Base-by-base conservation (phyloP, 495 filamentous ascomycete genomes). In the Penicillium turbatum region DNA sequence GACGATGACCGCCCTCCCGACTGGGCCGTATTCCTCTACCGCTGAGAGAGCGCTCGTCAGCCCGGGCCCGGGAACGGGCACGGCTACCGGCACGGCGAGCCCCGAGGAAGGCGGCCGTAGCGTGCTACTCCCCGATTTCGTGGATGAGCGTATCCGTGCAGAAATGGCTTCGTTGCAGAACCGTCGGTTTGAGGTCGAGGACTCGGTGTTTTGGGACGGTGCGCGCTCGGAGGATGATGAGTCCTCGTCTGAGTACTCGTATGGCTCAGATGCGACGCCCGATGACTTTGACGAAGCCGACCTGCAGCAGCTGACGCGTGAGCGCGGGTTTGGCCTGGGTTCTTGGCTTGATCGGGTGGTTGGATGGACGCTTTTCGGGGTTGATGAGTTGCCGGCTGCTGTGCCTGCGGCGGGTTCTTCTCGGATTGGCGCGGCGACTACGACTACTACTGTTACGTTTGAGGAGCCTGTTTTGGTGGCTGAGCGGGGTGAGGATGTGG, bases 291-390 rank as follows among this genome's bases (percentile, higher is more conserved):
- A 76, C 44, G 75, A 78, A 39, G 65, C 62, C 12, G 73, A 77
- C 59, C 32, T 77, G 31, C 72, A 72, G 54, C 68, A 60, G n/a
- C 54, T 77, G 1, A 76, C 72, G 6, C 70, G 77, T 48, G 75
- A 82, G 53, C 78, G 78, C n/a, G 81, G 80, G 38, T 84, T 83
- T 48, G 85, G 86, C 5, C 68, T 91, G n/a, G 86, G 86, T 0
- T 78, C 81, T 9, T 90, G 86, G 83, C 77, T 96, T 56, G 88
- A 88, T 57, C 77, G 79, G 41, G 60, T 91, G 52, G 79, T 91
- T 34, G 85, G 84, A 6, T 90, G 89, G 80, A 86, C 83, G 13
- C 68, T 93, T 15, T 92, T 93, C 66, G 81, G 84, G 7, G 84
- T 90, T 9, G 81, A 87, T 34, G 86, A 88, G 58, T 72, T 65